Percentiles rank a stretch among this genome's conserved stretches.
Conservation (phyloP, 2,329 filamentous ascomycete genomes). For the Fusarium sublunatum region DNA sequence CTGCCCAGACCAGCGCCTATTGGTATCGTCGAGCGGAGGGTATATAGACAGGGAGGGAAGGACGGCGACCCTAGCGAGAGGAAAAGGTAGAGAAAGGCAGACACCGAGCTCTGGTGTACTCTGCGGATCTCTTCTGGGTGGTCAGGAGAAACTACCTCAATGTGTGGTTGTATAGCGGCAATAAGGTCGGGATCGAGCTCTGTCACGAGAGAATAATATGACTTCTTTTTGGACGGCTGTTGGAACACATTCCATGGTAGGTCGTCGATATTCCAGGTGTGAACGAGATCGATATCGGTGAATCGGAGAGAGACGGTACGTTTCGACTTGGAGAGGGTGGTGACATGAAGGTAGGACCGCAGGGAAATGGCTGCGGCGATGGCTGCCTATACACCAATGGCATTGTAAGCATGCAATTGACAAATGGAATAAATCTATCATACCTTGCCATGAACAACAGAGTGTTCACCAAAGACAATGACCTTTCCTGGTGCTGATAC, state of each 20-base stretch:
- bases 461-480: slow-evolving; percentile 97
- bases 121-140: slow-evolving; percentile 79
- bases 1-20: slow-evolving; percentile 92
- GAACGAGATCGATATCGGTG: slow-evolving; percentile 87
- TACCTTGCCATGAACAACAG: slow-evolving; percentile 97
- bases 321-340: slow-evolving; percentile 90
- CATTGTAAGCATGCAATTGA: slow-evolving; percentile 33
- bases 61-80: slow-evolving; percentile 83
- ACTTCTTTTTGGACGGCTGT: slow-evolving; percentile 87
- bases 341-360: slow-evolving; percentile 95
- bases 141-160: slow-evolving; percentile 74
- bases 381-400: slow-evolving; percentile 69
- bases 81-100: slow-evolving; percentile 92
- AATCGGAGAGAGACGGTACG: slow-evolving; percentile 90
- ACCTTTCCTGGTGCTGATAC: slow-evolving; percentile 98
- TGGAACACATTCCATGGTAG: slow-evolving; percentile 89
- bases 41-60: slow-evolving; percentile 86
- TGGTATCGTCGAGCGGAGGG: slow-evolving; percentile 91
- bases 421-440: background rate
- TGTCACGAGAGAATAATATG: slow-evolving; percentile 91
- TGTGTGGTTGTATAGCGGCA: slow-evolving; percentile 81
- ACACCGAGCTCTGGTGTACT: slow-evolving; percentile 84
- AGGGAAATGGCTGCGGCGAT: slow-evolving; percentile 96
- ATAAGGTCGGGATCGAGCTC: slow-evolving; percentile 85
- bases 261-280: slow-evolving; percentile 94